Percentiles rank a stretch among this genome's conserved stretches.
phyloP scores from a whole-genome alignment of 2,329 filamentous ascomycete species.

The Lizonia empirigonia region DNA sequence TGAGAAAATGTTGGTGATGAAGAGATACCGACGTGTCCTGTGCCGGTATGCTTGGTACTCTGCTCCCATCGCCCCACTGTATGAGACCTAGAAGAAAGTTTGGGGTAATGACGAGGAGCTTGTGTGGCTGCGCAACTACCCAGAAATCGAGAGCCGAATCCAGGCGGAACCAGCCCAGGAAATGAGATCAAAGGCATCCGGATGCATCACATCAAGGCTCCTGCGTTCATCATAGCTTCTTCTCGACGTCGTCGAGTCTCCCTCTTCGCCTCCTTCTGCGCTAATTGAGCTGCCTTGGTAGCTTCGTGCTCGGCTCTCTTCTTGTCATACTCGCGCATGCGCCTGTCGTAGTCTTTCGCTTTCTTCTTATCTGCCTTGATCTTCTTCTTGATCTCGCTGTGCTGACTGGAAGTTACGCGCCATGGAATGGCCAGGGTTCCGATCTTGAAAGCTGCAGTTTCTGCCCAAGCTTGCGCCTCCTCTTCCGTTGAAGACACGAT shows the following conservation, averaged over 20 bases:
- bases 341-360: constrained; percentile 40
- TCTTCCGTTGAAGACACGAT: constrained; percentile 58
- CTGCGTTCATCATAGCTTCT: constrained; percentile 49
- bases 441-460: constrained; percentile 56
- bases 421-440: constrained; percentile 60
- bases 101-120: no score
- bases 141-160: no score
- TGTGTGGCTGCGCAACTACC: no score
- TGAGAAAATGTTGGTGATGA: no score
- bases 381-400: constrained; percentile 49
- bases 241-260: constrained; percentile 54
- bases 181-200: not conserved
- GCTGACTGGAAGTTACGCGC: constrained; percentile 54
- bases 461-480: constrained; percentile 60
- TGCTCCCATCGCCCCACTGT: no score
- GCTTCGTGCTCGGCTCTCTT: constrained; percentile 42
- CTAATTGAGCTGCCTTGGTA: constrained; percentile 38
- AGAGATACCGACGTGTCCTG: no score
- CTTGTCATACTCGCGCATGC: constrained; percentile 43
- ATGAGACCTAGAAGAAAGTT: no score
- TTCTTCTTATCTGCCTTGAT: constrained; percentile 50
- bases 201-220: constrained; percentile 43
- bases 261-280: constrained; percentile 45
- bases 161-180: no score
- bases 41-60: no score